Evolutionary conservation across 2,329 filamentous ascomycete species (phyloP).

Genomic region (Pseudodiploospora longispora): DNA sequence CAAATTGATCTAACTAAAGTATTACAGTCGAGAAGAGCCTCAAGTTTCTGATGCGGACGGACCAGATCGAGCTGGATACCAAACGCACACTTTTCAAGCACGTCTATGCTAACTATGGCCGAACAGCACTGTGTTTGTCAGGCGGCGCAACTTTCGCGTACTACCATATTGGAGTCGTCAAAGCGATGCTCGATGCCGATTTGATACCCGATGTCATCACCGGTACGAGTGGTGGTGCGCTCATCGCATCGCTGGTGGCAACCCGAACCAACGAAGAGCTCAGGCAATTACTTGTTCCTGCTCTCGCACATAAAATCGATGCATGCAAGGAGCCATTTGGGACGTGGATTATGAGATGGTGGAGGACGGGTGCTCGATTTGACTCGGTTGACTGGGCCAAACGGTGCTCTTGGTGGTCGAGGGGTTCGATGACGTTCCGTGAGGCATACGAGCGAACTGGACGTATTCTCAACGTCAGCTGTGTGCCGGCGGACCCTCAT

Average conservation of each 20-base stretch:
- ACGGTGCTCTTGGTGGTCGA: conserved; percentile 80
- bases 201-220: conserved; percentile 90
- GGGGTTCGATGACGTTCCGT: conserved; percentile 85
- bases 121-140: conserved; percentile 85
- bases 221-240: conserved; percentile 86
- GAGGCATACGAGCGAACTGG: conserved; percentile 93
- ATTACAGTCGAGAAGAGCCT: conserved; percentile 54
- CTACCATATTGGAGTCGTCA: conserved; percentile 91
- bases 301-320: conserved; percentile 74
- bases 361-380: conserved; percentile 85
- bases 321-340: conserved; percentile 73
- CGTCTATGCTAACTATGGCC: conserved; percentile 81
- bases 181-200: conserved; percentile 77
- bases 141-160: conserved; percentile 93
- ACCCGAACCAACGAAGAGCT: conserved; percentile 90
- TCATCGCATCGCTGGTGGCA: conserved; percentile 79
- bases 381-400: conserved; percentile 88
- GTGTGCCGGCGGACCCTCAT: conserved; percentile 91
- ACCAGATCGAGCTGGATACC: conserved; percentile 59
- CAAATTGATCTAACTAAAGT: conserved; percentile 8
- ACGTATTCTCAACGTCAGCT: conserved; percentile 89
- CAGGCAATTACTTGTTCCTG: conserved; percentile 74
- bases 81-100: conserved; percentile 83
- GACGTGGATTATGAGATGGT: conserved; percentile 79
- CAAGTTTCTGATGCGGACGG: conserved; percentile 58